Conservation (phyloP, 179 eudicot species). For the Beta lomatogona region DNA sequence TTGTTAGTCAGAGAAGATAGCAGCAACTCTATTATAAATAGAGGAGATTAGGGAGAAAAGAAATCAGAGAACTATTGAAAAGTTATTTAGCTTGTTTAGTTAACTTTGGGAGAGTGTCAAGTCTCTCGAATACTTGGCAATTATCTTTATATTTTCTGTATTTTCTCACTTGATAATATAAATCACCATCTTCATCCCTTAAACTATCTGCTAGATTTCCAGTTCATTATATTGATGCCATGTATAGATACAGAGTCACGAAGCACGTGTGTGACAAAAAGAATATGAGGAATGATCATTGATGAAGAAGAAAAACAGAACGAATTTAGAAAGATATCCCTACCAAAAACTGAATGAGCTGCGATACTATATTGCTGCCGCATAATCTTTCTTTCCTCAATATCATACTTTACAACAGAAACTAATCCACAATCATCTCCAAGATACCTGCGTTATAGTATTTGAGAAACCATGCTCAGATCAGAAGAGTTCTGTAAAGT, state of each 20-base stretch:
- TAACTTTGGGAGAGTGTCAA: no score
- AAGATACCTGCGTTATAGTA: conserved; percentile 62
- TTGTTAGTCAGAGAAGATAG: no score
- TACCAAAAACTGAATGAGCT: conserved; percentile 70
- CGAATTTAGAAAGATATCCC: conserved; percentile 9
- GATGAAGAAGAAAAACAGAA: neutral
- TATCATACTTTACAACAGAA: conserved; percentile 68
- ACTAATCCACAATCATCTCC: conserved; percentile 87
- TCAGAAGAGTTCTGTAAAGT: conserved; percentile 28
- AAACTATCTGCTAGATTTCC: no score
- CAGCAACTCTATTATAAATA: no score
- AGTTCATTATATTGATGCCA: neutral
- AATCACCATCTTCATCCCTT: no score
- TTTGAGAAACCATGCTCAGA: conserved; percentile 25
- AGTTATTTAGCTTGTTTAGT: no score
- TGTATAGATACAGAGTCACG: neutral
- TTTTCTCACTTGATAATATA: no score
- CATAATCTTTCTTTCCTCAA: conserved; percentile 54
- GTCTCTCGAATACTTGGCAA: no score
- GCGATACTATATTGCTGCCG: conserved; percentile 65
- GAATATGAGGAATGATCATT: neutral
- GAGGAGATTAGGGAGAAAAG: no score
- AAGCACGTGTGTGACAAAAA: neutral
- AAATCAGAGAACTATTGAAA: no score
- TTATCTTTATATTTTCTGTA: no score